Evolutionary conservation across 768 basidiomycete species (phyloP), one percentile per base, ranked within the genome.

Genomic region (Trichaptum fuscoviolaceum): DNA sequence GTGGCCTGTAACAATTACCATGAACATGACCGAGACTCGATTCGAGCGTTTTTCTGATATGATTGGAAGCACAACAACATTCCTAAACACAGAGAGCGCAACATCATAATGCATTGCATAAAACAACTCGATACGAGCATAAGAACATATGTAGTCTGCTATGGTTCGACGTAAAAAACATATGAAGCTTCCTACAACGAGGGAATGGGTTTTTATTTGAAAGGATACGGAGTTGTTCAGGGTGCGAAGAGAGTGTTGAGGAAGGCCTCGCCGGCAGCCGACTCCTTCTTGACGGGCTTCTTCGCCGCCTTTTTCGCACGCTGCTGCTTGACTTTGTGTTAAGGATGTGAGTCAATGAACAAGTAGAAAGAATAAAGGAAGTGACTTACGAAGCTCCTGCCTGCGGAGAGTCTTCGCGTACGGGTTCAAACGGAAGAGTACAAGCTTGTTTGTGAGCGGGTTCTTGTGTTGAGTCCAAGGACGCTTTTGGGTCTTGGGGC

Each of bases 391-490:
- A 70, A 96, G 79, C 76, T 96, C 94, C 74, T 95, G 91, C 72
- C 91, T 84, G 78, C 93, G 91, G 74, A 95, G 79, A 59, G 91
- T 91, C 87, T 96, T 96, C 73, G 96, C 96, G 80, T 99, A 98
- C 64, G 96, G 96, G 85, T 99, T 99, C 81, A 99, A 86, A 74
- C 95, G 91, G 93, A 95, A 96, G 76, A 96, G 88, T 72, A 96
- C 82, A 63, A 86, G 91, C 84, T 92, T 95, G 89, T 97, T 97
- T 81, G 87, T 78, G 73, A 97, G 86, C 64, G 96, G 95, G 85
- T 97, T 98, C 91, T 99, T 98, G 92, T 95, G 95, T 83, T 98
- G 96, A 69, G 95, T 93, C 93, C 92, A 95, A 68, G 95, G 95
- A 75, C 96, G 90, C 81, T 96, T 97, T 80, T 91, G 89, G 68